phyloP scores from a whole-genome alignment of 2,329 filamentous ascomycete genomes.

The Fusarium sp. region DNA sequence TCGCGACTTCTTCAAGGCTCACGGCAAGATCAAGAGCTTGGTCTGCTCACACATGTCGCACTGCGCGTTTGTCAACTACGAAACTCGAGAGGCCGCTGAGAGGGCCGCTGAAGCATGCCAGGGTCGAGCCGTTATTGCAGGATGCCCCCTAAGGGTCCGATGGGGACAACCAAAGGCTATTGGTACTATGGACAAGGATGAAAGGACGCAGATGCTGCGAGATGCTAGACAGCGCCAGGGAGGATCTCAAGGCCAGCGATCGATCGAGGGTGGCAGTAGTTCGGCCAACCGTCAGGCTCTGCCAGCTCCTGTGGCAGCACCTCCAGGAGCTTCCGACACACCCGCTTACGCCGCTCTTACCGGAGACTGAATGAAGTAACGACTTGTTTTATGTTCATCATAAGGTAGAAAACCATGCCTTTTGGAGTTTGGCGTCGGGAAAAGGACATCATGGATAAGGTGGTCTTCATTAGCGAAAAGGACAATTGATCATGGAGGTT shows the following conservation, averaged over 20 bases:
- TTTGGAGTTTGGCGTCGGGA: constrained; percentile 42
- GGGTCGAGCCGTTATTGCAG: constrained; percentile 87
- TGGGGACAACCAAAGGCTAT: constrained; percentile 95
- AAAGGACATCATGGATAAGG: constrained; percentile 16
- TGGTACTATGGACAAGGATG: constrained; percentile 89
- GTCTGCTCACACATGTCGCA: constrained; percentile 98
- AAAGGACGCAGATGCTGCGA: constrained; percentile 81
- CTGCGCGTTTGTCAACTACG: constrained; percentile 96
- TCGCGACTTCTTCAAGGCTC: constrained; percentile 87
- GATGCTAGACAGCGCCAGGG: constrained; percentile 66
- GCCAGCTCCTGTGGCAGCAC: constrained; percentile 69
- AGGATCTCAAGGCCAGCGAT: constrained; percentile 23
- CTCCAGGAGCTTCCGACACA: constrained; percentile 80
- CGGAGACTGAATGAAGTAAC: constrained; percentile 69
- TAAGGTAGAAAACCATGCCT: constrained; percentile 19
- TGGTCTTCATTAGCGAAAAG: constrained; percentile 33
- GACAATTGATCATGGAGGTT: constrained; percentile 17
- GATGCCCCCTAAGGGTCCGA: constrained; percentile 87
- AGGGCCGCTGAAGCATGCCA: constrained; percentile 85
- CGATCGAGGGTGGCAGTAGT: constrained; percentile 46
- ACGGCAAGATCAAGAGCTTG: constrained; percentile 89
- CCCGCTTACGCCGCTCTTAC: constrained; percentile 83
- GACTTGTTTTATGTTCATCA: constrained; percentile 31
- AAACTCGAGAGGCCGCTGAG: constrained; percentile 85
- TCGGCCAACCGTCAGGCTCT: constrained; percentile 38